Evolutionary conservation across 2,329 filamentous ascomycete genomes (phyloP), one percentile per base, ranked within the genome.

Genomic region (Purpureocillium takamizusanense): DNA sequence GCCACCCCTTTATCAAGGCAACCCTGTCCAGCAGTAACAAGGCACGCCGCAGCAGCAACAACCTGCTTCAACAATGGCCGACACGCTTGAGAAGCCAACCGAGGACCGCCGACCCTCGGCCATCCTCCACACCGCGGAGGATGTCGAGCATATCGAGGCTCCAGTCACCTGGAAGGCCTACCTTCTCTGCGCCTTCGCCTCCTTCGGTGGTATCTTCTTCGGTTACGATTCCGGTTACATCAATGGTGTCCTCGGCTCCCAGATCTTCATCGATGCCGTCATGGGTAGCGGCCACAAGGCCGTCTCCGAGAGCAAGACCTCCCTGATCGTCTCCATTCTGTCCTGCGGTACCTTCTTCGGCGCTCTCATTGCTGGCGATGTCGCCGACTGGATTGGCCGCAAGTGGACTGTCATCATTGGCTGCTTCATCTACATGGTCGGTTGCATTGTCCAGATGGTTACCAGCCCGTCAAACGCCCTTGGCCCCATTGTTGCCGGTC

Each of bases 171-270:
- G 75, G 61, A 78, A 80, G 66, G 79, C 79, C 40, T 83, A 84
- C 59, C 44, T 81, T 36, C 73, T 83, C 54, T 83, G 79, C 60
- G 79, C 76, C 46, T 84, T 83, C 46, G 80, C 80, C 43, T 77
- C 79, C 27, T 82, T 83, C 44, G 80, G 80, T 52, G 80, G 76
- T 60, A 83, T 86, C 62, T 82, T 86, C 66, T 84, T 86, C 62
- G 83, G 83, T 36, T 88, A 84, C 61, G 83, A 87, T 53, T 84
- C 81, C 31, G 83, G 83, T 49, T 84, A 83, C 63, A 84, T 85
- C 66, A 78, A 77, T 56, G 78, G 78, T 55, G 76, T 81, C 42
- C 63, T 74, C 31, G 74, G 67, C 48, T 65, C 68, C 47, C 31
- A 54, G 11, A 60, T 62, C 57, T 79, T 81, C 63, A 68, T 71